Conservation (phyloP, 2,329 filamentous ascomycete genomes). For the Cadophora sp. region DNA sequence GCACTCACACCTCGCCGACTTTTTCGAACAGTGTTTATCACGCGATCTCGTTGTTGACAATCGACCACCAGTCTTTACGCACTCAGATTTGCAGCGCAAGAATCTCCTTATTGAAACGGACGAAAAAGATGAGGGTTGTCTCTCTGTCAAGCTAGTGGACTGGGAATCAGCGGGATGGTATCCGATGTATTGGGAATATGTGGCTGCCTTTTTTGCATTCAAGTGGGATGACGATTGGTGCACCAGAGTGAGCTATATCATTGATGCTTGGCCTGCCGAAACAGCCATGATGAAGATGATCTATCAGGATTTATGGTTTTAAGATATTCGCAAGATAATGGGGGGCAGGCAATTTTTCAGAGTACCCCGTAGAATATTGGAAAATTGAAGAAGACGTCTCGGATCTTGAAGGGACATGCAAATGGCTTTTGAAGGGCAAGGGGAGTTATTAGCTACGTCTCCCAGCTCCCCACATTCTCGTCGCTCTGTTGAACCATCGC, state of each 20-base stretch:
- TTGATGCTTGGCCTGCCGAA: constrained; percentile 34
- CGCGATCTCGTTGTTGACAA: constrained; percentile 17
- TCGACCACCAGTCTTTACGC: constrained; percentile 29
- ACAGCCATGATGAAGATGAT: no score
- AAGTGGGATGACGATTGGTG: constrained; percentile 36
- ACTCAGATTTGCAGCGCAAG: constrained; percentile 34
- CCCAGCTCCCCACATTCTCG: no score
- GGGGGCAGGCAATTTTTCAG: no score
- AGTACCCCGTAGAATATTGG: no score
- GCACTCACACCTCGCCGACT: constrained; percentile 28
- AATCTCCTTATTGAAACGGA: constrained; percentile 30
- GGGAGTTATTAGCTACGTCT: no score
- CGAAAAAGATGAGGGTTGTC: constrained; percentile 17
- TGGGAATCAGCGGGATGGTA: constrained; percentile 36
- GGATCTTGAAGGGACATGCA: no score
- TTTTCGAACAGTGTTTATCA: constrained; percentile 21
- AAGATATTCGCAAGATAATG: no score
- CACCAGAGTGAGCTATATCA: constrained; percentile 20
- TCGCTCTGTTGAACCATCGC: no score
- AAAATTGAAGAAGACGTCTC: no score
- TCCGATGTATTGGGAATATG: constrained; percentile 35
- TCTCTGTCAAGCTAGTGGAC: constrained; percentile 30
- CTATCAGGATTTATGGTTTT: no score
- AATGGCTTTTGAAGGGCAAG: no score
- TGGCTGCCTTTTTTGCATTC: constrained; percentile 31